Conservation (phyloP, 2,329 filamentous ascomycete species). For the Sclerotinia borealis region DNA sequence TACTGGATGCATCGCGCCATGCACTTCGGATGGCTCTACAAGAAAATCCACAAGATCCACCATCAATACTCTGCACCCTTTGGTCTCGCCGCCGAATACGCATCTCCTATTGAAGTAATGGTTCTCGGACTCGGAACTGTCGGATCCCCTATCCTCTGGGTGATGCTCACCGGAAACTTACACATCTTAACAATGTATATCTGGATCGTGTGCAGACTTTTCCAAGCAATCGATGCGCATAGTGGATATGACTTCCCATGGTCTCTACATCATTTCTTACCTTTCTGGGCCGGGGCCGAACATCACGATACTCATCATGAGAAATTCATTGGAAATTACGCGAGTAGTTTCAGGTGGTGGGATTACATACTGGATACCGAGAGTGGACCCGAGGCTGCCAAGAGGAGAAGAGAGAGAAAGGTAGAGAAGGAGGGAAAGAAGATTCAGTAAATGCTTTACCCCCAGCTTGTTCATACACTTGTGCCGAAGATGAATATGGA, state of each 20-base stretch:
- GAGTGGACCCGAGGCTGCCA: slow-evolving; percentile 79
- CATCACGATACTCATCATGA: slow-evolving; percentile 98
- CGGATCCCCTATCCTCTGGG: slow-evolving; percentile 76
- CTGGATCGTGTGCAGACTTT: slow-evolving; percentile 88
- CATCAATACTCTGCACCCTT: slow-evolving; percentile 98
- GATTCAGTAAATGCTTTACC: slow-evolving; percentile 28
- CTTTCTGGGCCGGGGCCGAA: slow-evolving; percentile 95
- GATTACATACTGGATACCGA: slow-evolving; percentile 92
- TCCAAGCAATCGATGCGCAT: slow-evolving; percentile 97
- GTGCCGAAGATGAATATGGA: background rate
- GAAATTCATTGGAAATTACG: slow-evolving; percentile 97
- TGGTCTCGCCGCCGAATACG: slow-evolving; percentile 93
- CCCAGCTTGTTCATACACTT: background rate
- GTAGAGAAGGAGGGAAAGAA: slow-evolving; percentile 55
- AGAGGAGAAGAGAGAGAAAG: slow-evolving; percentile 76
- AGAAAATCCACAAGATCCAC: slow-evolving; percentile 96
- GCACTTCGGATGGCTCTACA: slow-evolving; percentile 94
- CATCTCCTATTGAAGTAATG: slow-evolving; percentile 95
- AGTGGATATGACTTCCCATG: slow-evolving; percentile 98
- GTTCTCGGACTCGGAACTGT: slow-evolving; percentile 84
- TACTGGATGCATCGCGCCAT: slow-evolving; percentile 93
- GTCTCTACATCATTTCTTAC: slow-evolving; percentile 90
- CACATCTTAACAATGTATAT: slow-evolving; percentile 97
- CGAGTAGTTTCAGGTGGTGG: slow-evolving; percentile 99
- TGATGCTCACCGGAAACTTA: slow-evolving; percentile 73